Evolutionary conservation across 176 grass and related monocot species (phyloP), one percentile per base, ranked within the genome.

Genomic region (Zizania latifolia): DNA sequence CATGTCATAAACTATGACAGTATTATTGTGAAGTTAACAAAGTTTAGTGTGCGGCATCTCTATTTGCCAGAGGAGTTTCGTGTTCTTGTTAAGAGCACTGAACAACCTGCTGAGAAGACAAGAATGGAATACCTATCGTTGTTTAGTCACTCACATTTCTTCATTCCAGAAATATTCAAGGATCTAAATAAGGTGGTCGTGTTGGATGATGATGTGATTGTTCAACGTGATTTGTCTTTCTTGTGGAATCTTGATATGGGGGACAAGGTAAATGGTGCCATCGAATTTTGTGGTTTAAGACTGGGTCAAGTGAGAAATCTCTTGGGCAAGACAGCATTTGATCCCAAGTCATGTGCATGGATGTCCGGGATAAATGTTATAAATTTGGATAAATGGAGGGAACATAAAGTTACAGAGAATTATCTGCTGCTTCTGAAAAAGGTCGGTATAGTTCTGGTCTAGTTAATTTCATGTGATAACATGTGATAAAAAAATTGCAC

Each of bases 151-250:
- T 93, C 94, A 1, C 94, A 98, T 72, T 98, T 93, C 77, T 63
- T 98, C 68, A 89, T 98, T 78, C 91, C 94, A 62, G 84, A 93
- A 85, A 89, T 98, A 77, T 98, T 98, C 79, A 93, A 92, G 62
- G 80, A 89, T 82, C 75, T 98, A 45, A 91, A 89, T 37, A 89
- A 87, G 81, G 91, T 93, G 34, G 74, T 98, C 58, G 46, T 94
- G 57, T 83, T 98, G 78, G 94, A 94, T 80, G 94, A 98, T 68
- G 94, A 98, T 79, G 74, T 94, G 72, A 84, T 98, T 71, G 84
- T 98, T 86, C 94, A 93, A 70, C 78, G 35, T 66, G 94, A 98
- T 83, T 39, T 98, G 19, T 93, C 91, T 65, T 84, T 89, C 45
- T 83, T 98, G 66, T 98, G 94, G 94, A 85, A 89, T 71, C 77